phyloP scores from a whole-genome alignment of 179 eudicot species.

The Silene coronaria region DNA sequence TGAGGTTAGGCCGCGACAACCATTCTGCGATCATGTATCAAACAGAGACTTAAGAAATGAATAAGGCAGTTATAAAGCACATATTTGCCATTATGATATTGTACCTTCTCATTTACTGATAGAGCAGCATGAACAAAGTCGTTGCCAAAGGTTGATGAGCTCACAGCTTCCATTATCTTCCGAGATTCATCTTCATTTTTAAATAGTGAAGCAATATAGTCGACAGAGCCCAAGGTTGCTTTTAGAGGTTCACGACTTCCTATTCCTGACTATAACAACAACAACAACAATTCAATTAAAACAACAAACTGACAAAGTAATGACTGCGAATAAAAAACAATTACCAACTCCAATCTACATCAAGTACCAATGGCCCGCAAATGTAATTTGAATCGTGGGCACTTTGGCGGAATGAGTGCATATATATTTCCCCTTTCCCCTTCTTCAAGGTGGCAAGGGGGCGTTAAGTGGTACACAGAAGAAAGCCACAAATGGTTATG shows the following conservation, averaged over 20 bases:
- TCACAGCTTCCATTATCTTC: conserved; percentile 70
- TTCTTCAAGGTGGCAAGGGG: not conserved
- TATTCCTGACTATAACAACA: conserved; percentile 61
- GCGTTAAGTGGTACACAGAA: not conserved
- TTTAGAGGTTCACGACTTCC: conserved; percentile 58
- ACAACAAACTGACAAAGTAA: conserved; percentile 15
- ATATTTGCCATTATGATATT: not conserved
- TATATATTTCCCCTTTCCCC: not conserved
- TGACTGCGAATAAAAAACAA: not conserved
- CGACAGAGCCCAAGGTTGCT: conserved; percentile 94
- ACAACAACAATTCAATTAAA: conserved; percentile 13
- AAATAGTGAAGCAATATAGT: conserved; percentile 72
- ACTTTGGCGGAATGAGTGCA: not conserved
- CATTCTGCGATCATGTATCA: too few species aligned
- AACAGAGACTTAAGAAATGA: not conserved
- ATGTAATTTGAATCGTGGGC: too few species aligned
- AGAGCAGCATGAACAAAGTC: conserved; percentile 95
- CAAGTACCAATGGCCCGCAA: too few species aligned
- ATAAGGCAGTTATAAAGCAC: not conserved
- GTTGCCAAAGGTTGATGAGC: conserved; percentile 60
- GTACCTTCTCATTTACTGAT: conserved; percentile 74
- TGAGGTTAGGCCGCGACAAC: too few species aligned
- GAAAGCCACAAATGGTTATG: not conserved
- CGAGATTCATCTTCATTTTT: conserved; percentile 59
- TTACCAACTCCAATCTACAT: not conserved